Conservation (phyloP, 2,329 filamentous ascomycete genomes). For the Pseudocercospora eumusae region DNA sequence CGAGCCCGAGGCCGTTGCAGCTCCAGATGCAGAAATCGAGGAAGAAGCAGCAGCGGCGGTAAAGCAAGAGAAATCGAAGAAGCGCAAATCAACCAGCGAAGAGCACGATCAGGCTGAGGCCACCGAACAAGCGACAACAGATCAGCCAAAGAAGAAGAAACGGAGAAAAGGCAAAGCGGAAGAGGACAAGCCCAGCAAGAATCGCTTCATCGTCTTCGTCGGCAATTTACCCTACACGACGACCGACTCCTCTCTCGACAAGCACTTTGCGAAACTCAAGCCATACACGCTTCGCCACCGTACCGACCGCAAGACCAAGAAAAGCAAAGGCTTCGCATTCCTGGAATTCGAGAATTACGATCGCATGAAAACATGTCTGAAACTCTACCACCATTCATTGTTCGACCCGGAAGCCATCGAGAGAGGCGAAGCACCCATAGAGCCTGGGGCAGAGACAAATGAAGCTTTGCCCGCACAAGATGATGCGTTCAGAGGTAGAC, state of each 20-base stretch:
- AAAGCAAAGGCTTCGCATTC: conserved; percentile 78
- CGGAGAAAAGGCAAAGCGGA: conserved; percentile 12
- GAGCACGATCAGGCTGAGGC: conserved; percentile 30
- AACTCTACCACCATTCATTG: conserved; percentile 82
- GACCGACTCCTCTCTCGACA: conserved; percentile 66
- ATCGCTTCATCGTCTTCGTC: conserved; percentile 76
- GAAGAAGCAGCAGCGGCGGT: conserved; percentile 28
- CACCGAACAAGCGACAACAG: conserved; percentile 17
- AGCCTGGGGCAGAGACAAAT: conserved; percentile 14
- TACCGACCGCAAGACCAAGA: conserved; percentile 64
- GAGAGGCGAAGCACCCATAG: conserved; percentile 19
- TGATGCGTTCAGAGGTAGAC: conserved; percentile 13
- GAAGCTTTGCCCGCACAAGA: conserved; percentile 16
- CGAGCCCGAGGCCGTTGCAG: conserved; percentile 25
- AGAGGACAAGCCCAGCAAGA: conserved; percentile 43
- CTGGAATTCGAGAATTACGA: conserved; percentile 85
- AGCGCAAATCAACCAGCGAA: conserved; percentile 20
- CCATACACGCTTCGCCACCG: conserved; percentile 72
- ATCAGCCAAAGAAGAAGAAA: conserved; percentile 29
- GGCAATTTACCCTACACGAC: conserved; percentile 88
- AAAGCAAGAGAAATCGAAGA: conserved; percentile 16
- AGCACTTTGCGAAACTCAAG: conserved; percentile 76
- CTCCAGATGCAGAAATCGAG: conserved; percentile 19
- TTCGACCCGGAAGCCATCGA: conserved; percentile 56
- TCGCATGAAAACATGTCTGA: conserved; percentile 88